Conservation (phyloP, 371 early-diverging fungal genomes). For the Mucor sp. region DNA sequence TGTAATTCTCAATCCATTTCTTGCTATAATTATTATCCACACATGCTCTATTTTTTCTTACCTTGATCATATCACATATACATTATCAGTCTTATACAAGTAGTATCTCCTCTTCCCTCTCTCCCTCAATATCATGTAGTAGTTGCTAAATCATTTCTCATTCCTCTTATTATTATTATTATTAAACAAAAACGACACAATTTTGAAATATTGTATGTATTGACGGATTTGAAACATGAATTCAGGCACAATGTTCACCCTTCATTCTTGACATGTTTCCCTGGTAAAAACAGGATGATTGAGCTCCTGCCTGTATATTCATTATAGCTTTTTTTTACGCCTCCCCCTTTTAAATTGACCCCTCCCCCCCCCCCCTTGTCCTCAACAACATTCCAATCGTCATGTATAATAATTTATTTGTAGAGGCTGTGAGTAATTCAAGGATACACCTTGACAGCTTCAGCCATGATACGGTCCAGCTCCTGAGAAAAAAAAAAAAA, state of each 20-base stretch:
- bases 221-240: not conserved
- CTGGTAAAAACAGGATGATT: not conserved
- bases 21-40: not conserved
- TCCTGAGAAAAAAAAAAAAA: constrained; percentile 23
- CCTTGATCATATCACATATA: not conserved
- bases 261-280: not conserved
- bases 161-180: not conserved
- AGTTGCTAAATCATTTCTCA: not conserved
- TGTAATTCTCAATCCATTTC: not conserved
- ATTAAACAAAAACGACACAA: not conserved
- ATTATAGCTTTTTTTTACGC: not conserved
- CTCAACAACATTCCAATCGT: not conserved
- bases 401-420: not conserved
- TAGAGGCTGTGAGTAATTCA: no score
- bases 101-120: not conserved
- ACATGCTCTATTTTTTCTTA: constrained; percentile 10
- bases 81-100: not conserved
- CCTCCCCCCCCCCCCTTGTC: not conserved
- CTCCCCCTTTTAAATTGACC: not conserved
- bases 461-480: constrained; percentile 41
- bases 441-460: constrained; percentile 34
- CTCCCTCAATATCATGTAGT: not conserved
- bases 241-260: not conserved
- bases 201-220: not conserved
- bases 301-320: not conserved